phyloP scores from a whole-genome alignment of 495 filamentous ascomycete species.

The Margaritispora aquatica region DNA sequence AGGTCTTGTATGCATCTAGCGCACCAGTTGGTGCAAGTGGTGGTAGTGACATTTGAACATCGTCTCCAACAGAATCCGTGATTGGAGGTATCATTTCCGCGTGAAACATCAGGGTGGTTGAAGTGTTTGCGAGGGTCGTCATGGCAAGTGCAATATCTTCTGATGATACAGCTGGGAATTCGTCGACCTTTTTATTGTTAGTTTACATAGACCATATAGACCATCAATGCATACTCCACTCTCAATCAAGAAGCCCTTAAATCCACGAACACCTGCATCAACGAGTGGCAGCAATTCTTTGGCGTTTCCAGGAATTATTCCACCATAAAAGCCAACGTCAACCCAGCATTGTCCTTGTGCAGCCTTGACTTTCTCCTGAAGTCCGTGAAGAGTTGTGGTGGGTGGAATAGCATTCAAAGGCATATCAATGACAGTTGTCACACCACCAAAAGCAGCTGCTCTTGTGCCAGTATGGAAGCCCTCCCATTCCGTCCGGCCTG shows the following conservation, averaged over 20 bases:
- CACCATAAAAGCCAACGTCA: constrained; percentile 97
- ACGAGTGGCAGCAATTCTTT: constrained; percentile 75
- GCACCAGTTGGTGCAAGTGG: constrained; percentile 70
- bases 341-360: constrained; percentile 94
- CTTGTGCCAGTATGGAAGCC: constrained; percentile 91
- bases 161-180: constrained; percentile 86
- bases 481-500: constrained; percentile 97
- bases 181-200: constrained; percentile 59
- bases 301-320: constrained; percentile 87
- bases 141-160: constrained; percentile 75
- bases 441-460: constrained; percentile 91
- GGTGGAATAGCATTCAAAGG: constrained; percentile 95
- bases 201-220: background rate
- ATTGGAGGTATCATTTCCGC: constrained; percentile 96
- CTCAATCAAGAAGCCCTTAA: constrained; percentile 97
- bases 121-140: constrained; percentile 62
- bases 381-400: constrained; percentile 78
- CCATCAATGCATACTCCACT: constrained; percentile 65
- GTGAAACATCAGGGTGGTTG: constrained; percentile 96
- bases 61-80: constrained; percentile 72
- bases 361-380: constrained; percentile 80
- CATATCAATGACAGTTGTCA: constrained; percentile 99
- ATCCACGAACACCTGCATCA: constrained; percentile 80
- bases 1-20: constrained; percentile 78
- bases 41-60: constrained; percentile 63